Evolutionary conservation across 1,284 basidiomycete genomes (phyloP).

Genomic region (Fomitopsis betulina): DNA sequence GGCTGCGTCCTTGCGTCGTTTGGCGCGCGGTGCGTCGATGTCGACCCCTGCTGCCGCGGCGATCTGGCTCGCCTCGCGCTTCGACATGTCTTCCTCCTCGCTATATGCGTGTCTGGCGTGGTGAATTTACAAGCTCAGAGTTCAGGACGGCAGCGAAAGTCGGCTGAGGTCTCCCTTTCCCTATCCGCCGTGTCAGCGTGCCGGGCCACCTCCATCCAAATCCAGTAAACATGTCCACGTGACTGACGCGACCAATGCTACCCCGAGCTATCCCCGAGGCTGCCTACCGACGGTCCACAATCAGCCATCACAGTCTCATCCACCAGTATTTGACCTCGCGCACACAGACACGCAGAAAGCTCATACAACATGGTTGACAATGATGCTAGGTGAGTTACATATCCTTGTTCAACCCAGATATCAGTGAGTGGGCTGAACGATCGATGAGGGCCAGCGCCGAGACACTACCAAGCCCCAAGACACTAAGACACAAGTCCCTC

Average conservation of each 20-base stretch:
- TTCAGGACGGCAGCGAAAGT: slow-evolving; percentile 10
- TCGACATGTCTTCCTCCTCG: slow-evolving; percentile 44
- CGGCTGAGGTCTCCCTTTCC: slow-evolving; percentile 9
- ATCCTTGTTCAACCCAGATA: too few species aligned
- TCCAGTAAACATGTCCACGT: slow-evolving; percentile 14
- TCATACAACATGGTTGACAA: too few species aligned
- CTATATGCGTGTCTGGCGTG: not conserved
- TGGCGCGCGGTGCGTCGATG: slow-evolving; percentile 57
- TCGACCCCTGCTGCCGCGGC: slow-evolving; percentile 45
- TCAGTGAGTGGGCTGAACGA: too few species aligned
- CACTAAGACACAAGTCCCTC: slow-evolving; percentile 14
- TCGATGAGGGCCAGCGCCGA: too few species aligned
- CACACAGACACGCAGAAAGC: too few species aligned
- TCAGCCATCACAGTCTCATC: too few species aligned
- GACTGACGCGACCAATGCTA: slow-evolving; percentile 11
- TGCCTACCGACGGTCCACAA: too few species aligned
- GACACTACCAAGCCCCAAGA: too few species aligned
- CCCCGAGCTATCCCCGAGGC: too few species aligned
- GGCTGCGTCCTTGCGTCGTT: slow-evolving; percentile 58
- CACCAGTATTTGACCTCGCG: too few species aligned
- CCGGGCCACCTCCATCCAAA: slow-evolving; percentile 11
- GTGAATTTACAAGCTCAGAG: slow-evolving; percentile 6
- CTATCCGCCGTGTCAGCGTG: slow-evolving; percentile 6
- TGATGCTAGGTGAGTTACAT: too few species aligned
- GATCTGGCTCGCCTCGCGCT: slow-evolving; percentile 54